Base-by-base conservation (phyloP, 1,284 basidiomycete species). In the Marasmius oreades region DNA sequence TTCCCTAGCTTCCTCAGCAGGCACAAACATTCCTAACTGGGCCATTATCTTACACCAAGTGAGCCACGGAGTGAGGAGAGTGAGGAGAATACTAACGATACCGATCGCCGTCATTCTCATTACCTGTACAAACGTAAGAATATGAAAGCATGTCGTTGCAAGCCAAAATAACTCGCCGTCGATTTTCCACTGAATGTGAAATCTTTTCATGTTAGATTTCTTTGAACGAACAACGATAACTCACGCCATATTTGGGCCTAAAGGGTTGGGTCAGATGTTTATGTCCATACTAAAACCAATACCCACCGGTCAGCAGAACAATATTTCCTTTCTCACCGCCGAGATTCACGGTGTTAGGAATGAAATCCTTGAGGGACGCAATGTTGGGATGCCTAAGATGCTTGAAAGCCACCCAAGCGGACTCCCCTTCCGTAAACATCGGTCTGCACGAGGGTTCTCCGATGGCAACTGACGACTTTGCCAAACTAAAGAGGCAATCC, bases 51-150 rank as follows among this genome's bases (percentile, higher is more conserved):
- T 18, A 36, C 47, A 26, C 7, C 18, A 22, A 48, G 16, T 28
- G 43, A 18, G 3, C 23, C 2, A 24, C 5, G 4, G 31, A 22
- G 5, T 28, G 5, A 18, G 11, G 11, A 14, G 6, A 2, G n/a
- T 18, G n/a, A 16, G 14, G 11, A 1, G 33, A 24, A 44, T 37
- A 68, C 84, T 55, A 67, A 88, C 86, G 58, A 97, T 87, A 28
- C 91, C 95, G 0, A 90, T 85, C 4, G 94, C 95, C n/a, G 95
- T 97, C 91, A 98, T 99, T 51, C 97, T 86, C 82, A 98, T 91
- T 6, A 82, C 83, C 88, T 90, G 55, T 43, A 56, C 53, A 57
- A 33, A 45, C 51, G 55, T 14, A 56, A 52, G 55, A 12, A 23
- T 53, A 51, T 34, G 39, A 39, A 18, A 44, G 14, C 56, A 50